A percentile compares a stretch with the other conserved stretches of the same genome.
Conservation (phyloP, 2,329 filamentous ascomycete genomes). For the Xylariaceae sp. region DNA sequence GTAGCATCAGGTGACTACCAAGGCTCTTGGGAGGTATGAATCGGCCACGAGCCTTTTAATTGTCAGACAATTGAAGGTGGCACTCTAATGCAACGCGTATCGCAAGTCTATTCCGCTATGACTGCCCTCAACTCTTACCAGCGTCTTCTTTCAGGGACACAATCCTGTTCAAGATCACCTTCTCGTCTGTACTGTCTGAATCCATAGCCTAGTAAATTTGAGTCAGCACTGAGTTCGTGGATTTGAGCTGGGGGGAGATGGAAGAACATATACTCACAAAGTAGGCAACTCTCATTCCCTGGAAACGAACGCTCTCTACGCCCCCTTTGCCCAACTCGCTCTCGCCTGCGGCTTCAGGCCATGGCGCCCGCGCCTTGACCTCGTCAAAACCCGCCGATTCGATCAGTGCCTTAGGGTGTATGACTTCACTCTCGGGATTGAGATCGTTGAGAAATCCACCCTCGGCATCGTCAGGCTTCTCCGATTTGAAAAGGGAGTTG, state of each 20-base stretch:
- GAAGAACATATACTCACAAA: conserved; percentile 49
- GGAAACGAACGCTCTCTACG: conserved; percentile 78
- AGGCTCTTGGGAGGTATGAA: too few species aligned
- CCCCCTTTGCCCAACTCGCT: conserved; percentile 57
- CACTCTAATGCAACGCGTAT: too few species aligned
- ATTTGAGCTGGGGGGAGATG: background rate
- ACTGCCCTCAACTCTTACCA: conserved; percentile 50
- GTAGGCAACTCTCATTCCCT: conserved; percentile 84
- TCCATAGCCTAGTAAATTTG: conserved; percentile 58
- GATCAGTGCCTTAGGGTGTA: conserved; percentile 74
- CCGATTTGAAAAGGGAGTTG: conserved; percentile 80
- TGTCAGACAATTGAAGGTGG: too few species aligned
- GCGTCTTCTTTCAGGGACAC: conserved; percentile 86
- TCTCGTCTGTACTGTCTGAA: conserved; percentile 72
- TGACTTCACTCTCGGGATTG: conserved; percentile 76
- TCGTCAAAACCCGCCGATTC: conserved; percentile 75
- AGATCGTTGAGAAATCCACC: conserved; percentile 82
- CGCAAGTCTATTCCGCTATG: background rate
- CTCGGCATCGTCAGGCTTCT: conserved; percentile 72
- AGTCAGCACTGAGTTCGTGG: conserved; percentile 12
- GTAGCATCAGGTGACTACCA: too few species aligned
- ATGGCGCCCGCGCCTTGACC: conserved; percentile 67
- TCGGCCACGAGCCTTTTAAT: too few species aligned
- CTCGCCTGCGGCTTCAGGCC: conserved; percentile 76
- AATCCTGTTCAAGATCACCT: conserved; percentile 84